These are phyloP conservation scores for Pouteria campechiana DNA, from an alignment of 179 eudicot genomes.

Conservation along the genomic window DNA sequence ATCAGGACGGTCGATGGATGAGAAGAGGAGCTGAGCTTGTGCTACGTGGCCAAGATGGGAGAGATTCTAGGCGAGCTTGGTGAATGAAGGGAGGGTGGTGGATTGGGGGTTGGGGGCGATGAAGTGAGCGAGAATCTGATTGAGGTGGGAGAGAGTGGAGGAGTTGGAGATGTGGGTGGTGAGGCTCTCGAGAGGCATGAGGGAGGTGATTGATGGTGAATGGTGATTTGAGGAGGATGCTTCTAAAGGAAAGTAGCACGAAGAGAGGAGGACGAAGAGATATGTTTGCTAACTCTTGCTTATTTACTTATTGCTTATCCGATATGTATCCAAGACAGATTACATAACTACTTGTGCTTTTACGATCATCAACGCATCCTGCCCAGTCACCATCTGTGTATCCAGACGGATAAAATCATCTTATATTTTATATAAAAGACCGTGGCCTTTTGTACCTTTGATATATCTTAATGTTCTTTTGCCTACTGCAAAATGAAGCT, in stretches of 20 bases:
- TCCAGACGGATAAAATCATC: neutral
- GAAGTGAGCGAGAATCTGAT: constrained; percentile 70
- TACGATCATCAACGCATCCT: neutral
- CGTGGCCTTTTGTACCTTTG: neutral
- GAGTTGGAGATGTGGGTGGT: constrained; percentile 36
- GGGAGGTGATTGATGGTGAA: too few relatives aligned
- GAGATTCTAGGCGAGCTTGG: constrained; percentile 64
- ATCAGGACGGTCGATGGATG: constrained; percentile 32
- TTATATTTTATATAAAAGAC: neutral
- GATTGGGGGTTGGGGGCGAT: constrained; percentile 28
- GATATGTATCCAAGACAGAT: too few relatives aligned
- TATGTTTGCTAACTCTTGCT: too few relatives aligned
- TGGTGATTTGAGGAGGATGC: too few relatives aligned
- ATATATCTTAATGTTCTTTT: neutral
- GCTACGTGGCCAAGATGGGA: constrained; percentile 33
- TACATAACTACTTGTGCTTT: neutral
- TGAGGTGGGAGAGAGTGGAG: constrained; percentile 27
- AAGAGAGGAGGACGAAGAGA: too few relatives aligned
- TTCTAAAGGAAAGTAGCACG: too few relatives aligned
- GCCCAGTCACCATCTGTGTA: neutral
- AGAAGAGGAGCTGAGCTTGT: constrained; percentile 43
- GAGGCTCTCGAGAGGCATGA: too few relatives aligned
- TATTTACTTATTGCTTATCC: too few relatives aligned
- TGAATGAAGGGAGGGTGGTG: constrained; percentile 32
- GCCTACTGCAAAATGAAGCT: neutral